A percentile compares a stretch with the other conserved stretches of the same genome.
phyloP scores from a whole-genome alignment of 495 filamentous ascomycete species.

The Annulohypoxylon bovei region DNA sequence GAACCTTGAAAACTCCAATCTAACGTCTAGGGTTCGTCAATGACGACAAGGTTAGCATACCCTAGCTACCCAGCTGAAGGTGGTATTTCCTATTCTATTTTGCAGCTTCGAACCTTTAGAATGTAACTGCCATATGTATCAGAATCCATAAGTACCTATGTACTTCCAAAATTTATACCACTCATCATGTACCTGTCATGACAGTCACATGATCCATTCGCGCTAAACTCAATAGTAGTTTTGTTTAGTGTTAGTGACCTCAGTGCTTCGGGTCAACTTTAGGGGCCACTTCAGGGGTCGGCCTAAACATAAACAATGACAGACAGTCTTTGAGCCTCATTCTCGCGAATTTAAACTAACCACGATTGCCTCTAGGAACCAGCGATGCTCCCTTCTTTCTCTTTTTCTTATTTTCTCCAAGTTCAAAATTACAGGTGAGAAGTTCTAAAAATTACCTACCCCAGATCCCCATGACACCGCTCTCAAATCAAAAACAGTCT shows the following conservation, averaged over 20 bases:
- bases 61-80: background rate
- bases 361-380: background rate
- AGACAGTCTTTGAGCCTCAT: conserved; percentile 20
- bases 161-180: background rate
- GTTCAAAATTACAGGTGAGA: conserved; percentile 26
- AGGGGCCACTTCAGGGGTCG: background rate
- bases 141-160: too few species aligned
- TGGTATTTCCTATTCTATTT: background rate
- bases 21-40: background rate
- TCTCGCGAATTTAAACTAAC: conserved; percentile 7
- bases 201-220: conserved; percentile 12
- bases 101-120: background rate
- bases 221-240: background rate
- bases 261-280: background rate
- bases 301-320: conserved; percentile 10
- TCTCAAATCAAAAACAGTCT: conserved; percentile 26
- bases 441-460: conserved; percentile 6
- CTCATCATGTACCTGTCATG: background rate
- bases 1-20: background rate
- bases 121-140: background rate
- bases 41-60: background rate
- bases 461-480: background rate
- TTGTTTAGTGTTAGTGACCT: conserved; percentile 7
- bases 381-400: background rate
- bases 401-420: background rate